phyloP scores from a whole-genome alignment of 192 early-diverging fungal genomes.

The Entophlyctis helioformis region DNA sequence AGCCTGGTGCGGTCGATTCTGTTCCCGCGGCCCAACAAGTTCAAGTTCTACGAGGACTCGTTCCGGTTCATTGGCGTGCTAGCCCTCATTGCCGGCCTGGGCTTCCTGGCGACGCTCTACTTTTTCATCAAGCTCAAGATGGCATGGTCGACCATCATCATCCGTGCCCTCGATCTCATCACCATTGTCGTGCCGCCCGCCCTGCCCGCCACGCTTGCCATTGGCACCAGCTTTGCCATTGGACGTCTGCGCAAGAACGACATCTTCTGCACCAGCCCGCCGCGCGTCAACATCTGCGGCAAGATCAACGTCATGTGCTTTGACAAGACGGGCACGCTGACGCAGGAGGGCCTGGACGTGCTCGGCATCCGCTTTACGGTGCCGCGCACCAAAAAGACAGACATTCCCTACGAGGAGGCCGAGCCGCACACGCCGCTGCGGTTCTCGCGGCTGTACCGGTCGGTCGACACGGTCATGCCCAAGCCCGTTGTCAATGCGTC shows the following conservation, averaged over 20 bases:
- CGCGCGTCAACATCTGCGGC: constrained; percentile 87
- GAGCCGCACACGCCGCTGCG: constrained; percentile 7
- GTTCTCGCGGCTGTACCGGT: constrained; percentile 16
- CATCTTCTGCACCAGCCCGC: constrained; percentile 91
- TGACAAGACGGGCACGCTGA: constrained; percentile 98
- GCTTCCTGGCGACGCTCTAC: constrained; percentile 76
- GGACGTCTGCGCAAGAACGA: constrained; percentile 59
- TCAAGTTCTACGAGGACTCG: constrained; percentile 95
- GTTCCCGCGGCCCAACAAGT: constrained; percentile 92
- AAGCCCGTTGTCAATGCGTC: neutral
- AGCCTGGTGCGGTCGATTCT: constrained; percentile 88
- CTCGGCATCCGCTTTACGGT: constrained; percentile 66
- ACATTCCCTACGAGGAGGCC: constrained; percentile 1
- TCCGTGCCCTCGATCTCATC: constrained; percentile 91
- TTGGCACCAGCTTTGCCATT: constrained; percentile 95
- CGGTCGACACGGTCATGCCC: constrained; percentile 8
- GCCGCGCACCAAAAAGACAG: constrained; percentile 6
- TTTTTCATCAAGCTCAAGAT: constrained; percentile 81
- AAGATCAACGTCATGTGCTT: constrained; percentile 95
- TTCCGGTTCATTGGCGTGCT: constrained; percentile 93
- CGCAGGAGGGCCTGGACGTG: constrained; percentile 91
- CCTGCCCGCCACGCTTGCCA: constrained; percentile 93
- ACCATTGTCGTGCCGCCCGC: constrained; percentile 97
- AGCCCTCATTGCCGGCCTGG: constrained; percentile 64
- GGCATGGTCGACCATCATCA: constrained; percentile 52